Evolutionary conservation across 805 yeast species (phyloP).

Genomic region (Ogataea degrootiae): DNA sequence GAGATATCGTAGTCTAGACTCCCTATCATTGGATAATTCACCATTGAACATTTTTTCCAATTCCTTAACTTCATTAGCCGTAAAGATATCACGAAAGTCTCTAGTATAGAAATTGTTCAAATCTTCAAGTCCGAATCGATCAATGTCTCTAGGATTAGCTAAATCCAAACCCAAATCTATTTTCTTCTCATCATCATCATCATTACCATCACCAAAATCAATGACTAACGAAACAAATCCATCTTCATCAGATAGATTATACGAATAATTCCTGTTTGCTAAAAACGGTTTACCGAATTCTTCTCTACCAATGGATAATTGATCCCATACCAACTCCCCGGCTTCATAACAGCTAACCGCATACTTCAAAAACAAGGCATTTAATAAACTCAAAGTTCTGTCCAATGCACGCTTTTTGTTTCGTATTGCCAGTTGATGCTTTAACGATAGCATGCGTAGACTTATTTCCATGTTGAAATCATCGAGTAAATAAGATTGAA

Average conservation of each 20-base stretch:
- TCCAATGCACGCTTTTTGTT: constrained; percentile 33
- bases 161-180: constrained; percentile 43
- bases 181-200: neutral
- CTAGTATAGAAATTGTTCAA: constrained; percentile 19
- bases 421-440: constrained; percentile 37
- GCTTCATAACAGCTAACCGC: constrained; percentile 33
- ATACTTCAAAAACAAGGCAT: constrained; percentile 40
- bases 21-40: constrained; percentile 1
- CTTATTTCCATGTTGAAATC: constrained; percentile 45
- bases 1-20: constrained; percentile 28
- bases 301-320: constrained; percentile 29
- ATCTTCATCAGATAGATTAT: constrained; percentile 59
- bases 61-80: constrained; percentile 20
- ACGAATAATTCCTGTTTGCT: constrained; percentile 31
- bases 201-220: constrained; percentile 22
- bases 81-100: constrained; percentile 28
- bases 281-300: constrained; percentile 56
- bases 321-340: constrained; percentile 5
- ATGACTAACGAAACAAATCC: constrained; percentile 44
- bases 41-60: constrained; percentile 19
- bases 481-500: constrained; percentile 9
- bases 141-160: constrained; percentile 33
- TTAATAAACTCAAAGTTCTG: constrained; percentile 37
- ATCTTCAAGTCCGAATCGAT: constrained; percentile 21
- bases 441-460: constrained; percentile 41